Evolutionary conservation across 331 rosid species (phyloP).

Genomic region (Acacia pycnantha): DNA sequence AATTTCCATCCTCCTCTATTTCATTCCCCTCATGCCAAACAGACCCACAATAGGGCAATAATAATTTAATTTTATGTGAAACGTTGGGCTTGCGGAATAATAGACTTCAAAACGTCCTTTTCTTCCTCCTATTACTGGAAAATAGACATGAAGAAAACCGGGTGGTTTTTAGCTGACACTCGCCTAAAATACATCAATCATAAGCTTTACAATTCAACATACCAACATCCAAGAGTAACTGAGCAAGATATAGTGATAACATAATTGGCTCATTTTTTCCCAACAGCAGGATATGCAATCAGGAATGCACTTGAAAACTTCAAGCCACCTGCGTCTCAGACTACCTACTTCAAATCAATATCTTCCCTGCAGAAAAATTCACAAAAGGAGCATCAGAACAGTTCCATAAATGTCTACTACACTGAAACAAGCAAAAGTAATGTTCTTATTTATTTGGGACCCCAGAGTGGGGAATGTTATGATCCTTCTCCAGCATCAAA

Average conservation of each 20-base stretch:
- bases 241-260: conserved; percentile 25
- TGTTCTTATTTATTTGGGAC: neutral
- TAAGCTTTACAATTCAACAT: conserved; percentile 6
- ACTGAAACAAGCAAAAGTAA: neutral
- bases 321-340: conserved; percentile 13
- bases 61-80: neutral
- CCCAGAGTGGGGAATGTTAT: neutral
- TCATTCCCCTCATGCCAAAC: too few relatives aligned
- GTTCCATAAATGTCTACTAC: neutral
- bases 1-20: too few relatives aligned
- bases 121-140: neutral
- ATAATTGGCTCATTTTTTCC: neutral
- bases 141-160: neutral
- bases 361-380: conserved; percentile 55
- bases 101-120: neutral
- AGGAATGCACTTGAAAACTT: neutral
- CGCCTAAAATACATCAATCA: neutral
- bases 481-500: neutral
- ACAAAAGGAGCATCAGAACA: neutral
- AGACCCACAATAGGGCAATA: too few relatives aligned
- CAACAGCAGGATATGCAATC: conserved; percentile 17
- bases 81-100: neutral
- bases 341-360: conserved; percentile 21
- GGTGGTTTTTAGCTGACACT: too few relatives aligned
- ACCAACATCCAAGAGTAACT: conserved; percentile 17